Evolutionary conservation across 2,329 filamentous ascomycete genomes (phyloP), one percentile per base, ranked within the genome.

Genomic region (Aspergillus candidus): DNA sequence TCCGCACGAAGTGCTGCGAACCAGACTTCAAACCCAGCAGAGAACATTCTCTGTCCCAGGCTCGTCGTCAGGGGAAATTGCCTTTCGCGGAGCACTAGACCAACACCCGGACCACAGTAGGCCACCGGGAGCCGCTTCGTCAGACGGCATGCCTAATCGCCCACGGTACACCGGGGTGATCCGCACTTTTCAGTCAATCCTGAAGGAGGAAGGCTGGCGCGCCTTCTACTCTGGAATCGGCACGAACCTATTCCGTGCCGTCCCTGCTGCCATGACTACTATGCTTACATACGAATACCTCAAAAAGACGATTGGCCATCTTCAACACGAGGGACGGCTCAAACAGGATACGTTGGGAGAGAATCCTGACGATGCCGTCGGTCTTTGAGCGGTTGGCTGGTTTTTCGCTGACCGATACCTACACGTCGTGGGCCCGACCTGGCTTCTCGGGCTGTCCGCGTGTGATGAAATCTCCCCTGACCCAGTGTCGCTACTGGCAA

Each of bases 151-250:
- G 75, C 70, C 70, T 42, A 75, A 77, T 49, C 57, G 68, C 51
- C 63, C 67, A 51, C 68, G 73, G 47, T 97, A 98, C 64, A 78
- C 74, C 52, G 93, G 93, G 35, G 79, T 96, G 30, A 66, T 90
- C 35, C 82, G 78, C 61, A 96, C 91, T 0, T 91, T 85, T 65
- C 80, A 82, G 50, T 90, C 83, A 3, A 97, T 98, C 49, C 71
- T 96, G 32, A 74, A 73, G 30, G 93, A 98, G 66, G 93, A 98
- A 67, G 93, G 93, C 6, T 96, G 91, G 90, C 78, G 86, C 50
- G 91, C 91, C 3, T 97, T 98, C 59, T 98, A 98, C 65, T 91
- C 90, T 17, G 93, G 93, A 31, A 88, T 98, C 75, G 93, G 93
- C 32, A 95, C 91, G 38, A 98, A 98, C 69, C 87, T 98, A 81